Base-by-base conservation (phyloP, 805 yeast genomes). In the Saturnispora saitoi region DNA sequence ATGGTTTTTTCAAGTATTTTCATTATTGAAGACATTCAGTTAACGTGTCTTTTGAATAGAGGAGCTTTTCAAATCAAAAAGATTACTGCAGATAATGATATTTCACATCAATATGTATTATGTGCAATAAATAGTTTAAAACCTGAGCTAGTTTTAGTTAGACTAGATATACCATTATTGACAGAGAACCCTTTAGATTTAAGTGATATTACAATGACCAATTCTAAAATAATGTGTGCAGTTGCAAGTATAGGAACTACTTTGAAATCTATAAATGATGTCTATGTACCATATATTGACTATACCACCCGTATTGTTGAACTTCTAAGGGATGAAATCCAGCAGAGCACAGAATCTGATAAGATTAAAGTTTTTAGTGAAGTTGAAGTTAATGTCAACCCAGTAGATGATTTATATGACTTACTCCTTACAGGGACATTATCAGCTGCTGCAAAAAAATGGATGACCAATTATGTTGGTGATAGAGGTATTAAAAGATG, bases 401-500 rank as follows among this genome's bases (percentile, higher is more conserved):
- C 74, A 10, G 57, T 66, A 2, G 67, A 70, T 45, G 71, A 69
- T 50, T 58, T 80, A 7, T 71, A 71, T 48, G 76, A 75, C 44
- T 55, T 77, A 20, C 60, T 80, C 2, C 57, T 80, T 3, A 77
- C 85, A 0, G 83, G 84, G 2, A 66, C 76, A 45, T 68, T 81
- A 50, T 71, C 78, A 1, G 69, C 66, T 12, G 62, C 69, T 0
- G 65, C 78, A 2, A 72, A 71, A 50, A 80, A 77, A 48, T 84
- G 81, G 80, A 66, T 85, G 58, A 71, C 76, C 20, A 81, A 81
- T 54, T 77, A 80, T 43, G 66, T 84, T 31, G 89, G 86, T 0
- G 88, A 82, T 52, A 67, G 84, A 52, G 86, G 86, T 28, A 60
- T 77, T 17, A 77, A 75, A 52, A 69, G 77, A 54, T 76, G 87